phyloP scores from a whole-genome alignment of 2,329 filamentous ascomycete genomes.

The Claviceps digitariae region DNA sequence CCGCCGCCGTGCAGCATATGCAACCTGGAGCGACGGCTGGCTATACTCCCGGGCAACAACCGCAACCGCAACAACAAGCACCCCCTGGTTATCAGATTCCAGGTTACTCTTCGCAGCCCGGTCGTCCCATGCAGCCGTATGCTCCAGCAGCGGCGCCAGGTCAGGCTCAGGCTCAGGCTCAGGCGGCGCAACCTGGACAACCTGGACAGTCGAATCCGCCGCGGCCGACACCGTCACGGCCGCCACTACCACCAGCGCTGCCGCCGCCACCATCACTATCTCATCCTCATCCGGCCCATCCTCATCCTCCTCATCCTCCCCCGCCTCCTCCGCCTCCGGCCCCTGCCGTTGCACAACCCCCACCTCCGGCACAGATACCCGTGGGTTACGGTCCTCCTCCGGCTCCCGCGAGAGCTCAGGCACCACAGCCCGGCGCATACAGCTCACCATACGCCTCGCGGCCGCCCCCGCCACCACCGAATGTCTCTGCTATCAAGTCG shows the following conservation, averaged over 20 bases:
- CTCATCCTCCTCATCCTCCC: background rate
- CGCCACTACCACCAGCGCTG: background rate
- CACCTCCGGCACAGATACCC: constrained; percentile 21
- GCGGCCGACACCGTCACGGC: background rate
- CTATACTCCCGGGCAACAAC: constrained; percentile 15
- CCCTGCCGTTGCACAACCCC: constrained; percentile 14
- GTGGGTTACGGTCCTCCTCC: constrained; percentile 22
- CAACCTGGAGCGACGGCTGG: constrained; percentile 15
- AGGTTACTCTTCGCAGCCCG: constrained; percentile 18
- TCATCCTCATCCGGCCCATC: background rate
- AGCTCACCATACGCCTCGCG: constrained; percentile 25
- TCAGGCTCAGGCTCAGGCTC: constrained; percentile 4
- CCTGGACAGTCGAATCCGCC: constrained; percentile 11
- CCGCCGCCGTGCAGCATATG: constrained; percentile 21
- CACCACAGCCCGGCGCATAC: constrained; percentile 19
- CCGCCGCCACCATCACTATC: background rate
- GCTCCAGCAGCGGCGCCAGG: constrained; percentile 1
- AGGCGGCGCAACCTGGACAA: constrained; percentile 14
- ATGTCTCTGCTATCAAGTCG: constrained; percentile 14
- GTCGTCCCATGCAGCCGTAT: constrained; percentile 18
- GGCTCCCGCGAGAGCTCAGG: constrained; percentile 20
- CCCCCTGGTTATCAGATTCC: constrained; percentile 22
- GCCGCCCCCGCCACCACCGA: constrained; percentile 18
- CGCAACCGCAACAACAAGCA: constrained; percentile 11
- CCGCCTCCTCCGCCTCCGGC: background rate